These are phyloP conservation scores for Aureobasidium sp. DNA, from an alignment of 2,329 filamentous ascomycete species.

Conservation along the genomic window DNA sequence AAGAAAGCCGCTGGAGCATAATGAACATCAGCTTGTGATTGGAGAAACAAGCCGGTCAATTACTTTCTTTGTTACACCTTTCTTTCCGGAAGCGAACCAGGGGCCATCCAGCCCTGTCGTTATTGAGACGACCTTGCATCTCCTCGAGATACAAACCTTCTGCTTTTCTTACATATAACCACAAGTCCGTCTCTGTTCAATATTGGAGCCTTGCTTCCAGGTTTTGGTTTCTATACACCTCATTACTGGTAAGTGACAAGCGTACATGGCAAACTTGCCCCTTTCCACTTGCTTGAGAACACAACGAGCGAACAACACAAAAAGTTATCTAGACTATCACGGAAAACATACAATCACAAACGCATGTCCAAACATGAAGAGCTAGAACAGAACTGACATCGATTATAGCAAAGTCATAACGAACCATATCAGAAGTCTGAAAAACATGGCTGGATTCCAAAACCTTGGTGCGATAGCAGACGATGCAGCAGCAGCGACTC, in stretches of 20 bases:
- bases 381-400: not conserved
- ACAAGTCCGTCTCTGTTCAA: not conserved
- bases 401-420: not conserved
- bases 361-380: not conserved
- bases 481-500: constrained; percentile 52
- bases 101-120: not conserved
- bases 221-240: not conserved
- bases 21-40: not conserved
- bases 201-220: not conserved
- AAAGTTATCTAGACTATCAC: not conserved
- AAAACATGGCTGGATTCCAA: constrained; percentile 19
- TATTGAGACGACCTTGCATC: not conserved
- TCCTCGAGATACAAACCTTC: not conserved
- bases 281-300: too few relatives aligned
- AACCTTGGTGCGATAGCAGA: constrained; percentile 31
- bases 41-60: not conserved
- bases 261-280: not conserved
- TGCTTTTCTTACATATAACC: not conserved
- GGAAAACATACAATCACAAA: too few relatives aligned
- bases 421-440: not conserved
- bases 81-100: constrained; percentile 1
- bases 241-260: not conserved
- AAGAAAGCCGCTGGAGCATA: not conserved
- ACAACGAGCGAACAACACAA: not conserved
- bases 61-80: constrained; percentile 6